Conservation (phyloP, 2,329 filamentous ascomycete species). For the Ilyonectria sp. region DNA sequence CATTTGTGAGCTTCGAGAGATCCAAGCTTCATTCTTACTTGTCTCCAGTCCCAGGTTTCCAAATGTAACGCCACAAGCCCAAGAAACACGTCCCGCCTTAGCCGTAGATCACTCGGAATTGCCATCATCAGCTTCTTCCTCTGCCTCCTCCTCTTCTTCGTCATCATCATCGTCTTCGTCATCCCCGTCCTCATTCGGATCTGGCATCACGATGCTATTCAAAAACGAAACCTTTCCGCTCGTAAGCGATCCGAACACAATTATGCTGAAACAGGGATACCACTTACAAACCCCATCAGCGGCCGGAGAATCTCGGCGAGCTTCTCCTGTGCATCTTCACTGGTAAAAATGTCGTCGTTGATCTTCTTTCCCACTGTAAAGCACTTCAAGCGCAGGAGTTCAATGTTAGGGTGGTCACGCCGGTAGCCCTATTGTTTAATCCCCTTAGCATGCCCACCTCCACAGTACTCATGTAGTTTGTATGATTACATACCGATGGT, state of each 20-base stretch:
- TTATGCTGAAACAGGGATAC: neutral
- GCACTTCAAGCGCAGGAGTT: constrained; percentile 83
- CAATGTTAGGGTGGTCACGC: constrained; percentile 83
- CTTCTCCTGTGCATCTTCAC: constrained; percentile 73
- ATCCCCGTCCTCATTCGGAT: constrained; percentile 64
- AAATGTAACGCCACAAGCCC: neutral
- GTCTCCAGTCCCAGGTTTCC: neutral
- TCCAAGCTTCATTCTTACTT: neutral
- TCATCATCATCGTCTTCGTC: constrained; percentile 56
- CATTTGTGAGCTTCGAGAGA: neutral
- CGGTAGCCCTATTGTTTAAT: constrained; percentile 77
- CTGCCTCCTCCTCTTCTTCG: constrained; percentile 37
- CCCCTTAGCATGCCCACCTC: neutral
- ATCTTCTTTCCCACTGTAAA: constrained; percentile 82
- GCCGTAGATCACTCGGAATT: neutral
- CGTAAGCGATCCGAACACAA: constrained; percentile 11
- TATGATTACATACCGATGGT: constrained; percentile 77
- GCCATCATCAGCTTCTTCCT: constrained; percentile 3
- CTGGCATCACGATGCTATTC: constrained; percentile 82
- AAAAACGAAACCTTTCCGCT: constrained; percentile 75
- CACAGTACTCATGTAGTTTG: neutral
- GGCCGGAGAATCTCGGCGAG: constrained; percentile 75
- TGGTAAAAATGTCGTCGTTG: constrained; percentile 75
- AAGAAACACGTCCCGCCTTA: neutral
- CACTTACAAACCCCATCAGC: constrained; percentile 85